Percentiles rank a stretch among this genome's conserved stretches.
Conservation (phyloP, 2,329 filamentous ascomycete genomes). For the Daldinia sp. region DNA sequence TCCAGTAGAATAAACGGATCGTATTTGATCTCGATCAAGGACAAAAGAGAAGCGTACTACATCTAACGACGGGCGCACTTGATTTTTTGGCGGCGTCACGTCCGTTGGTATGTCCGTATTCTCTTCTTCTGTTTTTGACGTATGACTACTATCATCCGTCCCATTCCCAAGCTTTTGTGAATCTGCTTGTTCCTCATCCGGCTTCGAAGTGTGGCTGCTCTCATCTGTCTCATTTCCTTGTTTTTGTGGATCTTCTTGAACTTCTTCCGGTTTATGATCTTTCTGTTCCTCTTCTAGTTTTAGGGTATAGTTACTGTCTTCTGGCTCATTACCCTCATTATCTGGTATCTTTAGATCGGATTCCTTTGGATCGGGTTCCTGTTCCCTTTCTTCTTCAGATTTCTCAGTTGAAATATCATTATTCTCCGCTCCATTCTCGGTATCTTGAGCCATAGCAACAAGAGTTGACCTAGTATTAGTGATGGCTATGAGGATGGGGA, state of each 20-base stretch:
- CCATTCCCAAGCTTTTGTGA: constrained; percentile 4
- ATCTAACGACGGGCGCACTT: constrained; percentile 29
- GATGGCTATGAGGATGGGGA: constrained; percentile 23
- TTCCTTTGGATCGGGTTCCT: background rate
- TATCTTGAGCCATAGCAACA: constrained; percentile 25
- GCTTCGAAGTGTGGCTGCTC: constrained; percentile 9
- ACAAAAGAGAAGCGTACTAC: constrained; percentile 33
- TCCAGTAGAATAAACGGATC: constrained; percentile 34
- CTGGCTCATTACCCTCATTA: background rate
- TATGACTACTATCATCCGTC: constrained; percentile 21
- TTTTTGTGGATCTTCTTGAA: background rate
- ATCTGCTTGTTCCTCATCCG: constrained; percentile 12
- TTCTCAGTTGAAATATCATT: constrained; percentile 4
- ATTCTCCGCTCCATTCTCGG: constrained; percentile 10
- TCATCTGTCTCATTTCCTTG: constrained; percentile 15
- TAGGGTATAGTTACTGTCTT: background rate
- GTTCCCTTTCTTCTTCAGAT: constrained; percentile 16
- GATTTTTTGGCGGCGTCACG: constrained; percentile 1
- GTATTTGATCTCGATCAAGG: constrained; percentile 37
- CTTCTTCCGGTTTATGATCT: background rate
- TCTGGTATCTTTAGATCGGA: constrained; percentile 7
- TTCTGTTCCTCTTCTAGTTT: constrained; percentile 6
- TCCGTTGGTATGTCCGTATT: constrained; percentile 18
- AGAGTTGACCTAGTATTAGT: constrained; percentile 26
- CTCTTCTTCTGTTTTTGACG: constrained; percentile 27